Percentiles rank a stretch among this genome's conserved stretches.
Conservation (phyloP, 1,284 basidiomycete species). For the Tremellales sp. region DNA sequence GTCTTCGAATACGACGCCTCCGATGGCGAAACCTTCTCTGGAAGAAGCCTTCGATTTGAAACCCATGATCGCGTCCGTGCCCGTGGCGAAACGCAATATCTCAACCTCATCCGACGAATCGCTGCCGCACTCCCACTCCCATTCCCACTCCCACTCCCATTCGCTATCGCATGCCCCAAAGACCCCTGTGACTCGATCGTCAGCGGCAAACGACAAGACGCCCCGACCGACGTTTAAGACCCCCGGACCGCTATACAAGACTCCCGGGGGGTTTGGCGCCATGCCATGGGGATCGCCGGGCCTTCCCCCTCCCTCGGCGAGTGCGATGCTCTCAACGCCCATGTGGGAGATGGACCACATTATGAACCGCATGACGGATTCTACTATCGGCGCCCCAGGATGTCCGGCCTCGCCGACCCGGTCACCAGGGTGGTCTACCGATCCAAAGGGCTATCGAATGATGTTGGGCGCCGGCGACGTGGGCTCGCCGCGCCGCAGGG, state of each 20-base stretch:
- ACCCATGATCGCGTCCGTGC: conserved; percentile 24
- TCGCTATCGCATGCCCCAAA: conserved; percentile 24
- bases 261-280: conserved; percentile 30
- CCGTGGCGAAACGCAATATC: no score
- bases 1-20: conserved; percentile 11
- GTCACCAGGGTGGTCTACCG: no score
- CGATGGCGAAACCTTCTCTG: conserved; percentile 27
- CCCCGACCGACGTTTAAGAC: conserved; percentile 24
- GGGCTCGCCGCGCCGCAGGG: no score
- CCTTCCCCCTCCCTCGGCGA: conserved; percentile 20
- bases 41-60: conserved; percentile 44
- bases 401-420: no score
- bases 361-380: no score
- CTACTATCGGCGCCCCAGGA: no score
- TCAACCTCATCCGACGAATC: no score
- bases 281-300: conserved; percentile 24
- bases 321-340: conserved; percentile 33
- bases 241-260: conserved; percentile 26
- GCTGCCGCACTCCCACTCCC: no score
- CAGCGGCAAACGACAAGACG: conserved; percentile 33
- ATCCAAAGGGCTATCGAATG: no score
- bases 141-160: conserved; percentile 5
- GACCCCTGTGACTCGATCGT: conserved; percentile 42
- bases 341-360: conserved; percentile 43
- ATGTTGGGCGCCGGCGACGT: no score